phyloP scores from a whole-genome alignment of 371 early-diverging fungal genomes.

The Choanephora cucurbitarum region DNA sequence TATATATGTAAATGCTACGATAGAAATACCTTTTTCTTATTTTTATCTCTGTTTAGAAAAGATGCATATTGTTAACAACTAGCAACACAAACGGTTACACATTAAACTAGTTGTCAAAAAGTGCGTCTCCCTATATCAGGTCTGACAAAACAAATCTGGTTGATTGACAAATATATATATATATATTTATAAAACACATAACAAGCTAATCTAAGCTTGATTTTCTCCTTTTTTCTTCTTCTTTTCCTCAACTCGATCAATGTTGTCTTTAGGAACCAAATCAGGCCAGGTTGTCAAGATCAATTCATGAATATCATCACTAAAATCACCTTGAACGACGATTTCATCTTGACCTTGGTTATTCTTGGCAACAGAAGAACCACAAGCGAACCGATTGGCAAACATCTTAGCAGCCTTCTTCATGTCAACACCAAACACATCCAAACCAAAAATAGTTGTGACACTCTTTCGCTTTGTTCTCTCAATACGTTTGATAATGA shows the following conservation, averaged over 20 bases:
- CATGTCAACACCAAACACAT: slow-evolving; percentile 86
- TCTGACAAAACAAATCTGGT: no score
- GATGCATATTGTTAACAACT: no score
- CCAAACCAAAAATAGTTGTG: slow-evolving; percentile 76
- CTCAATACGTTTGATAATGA: slow-evolving; percentile 81
- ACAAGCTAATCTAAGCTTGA: slow-evolving; percentile 8
- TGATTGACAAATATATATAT: neutral
- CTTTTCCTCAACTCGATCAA: slow-evolving; percentile 67
- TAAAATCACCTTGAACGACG: slow-evolving; percentile 90
- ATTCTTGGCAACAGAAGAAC: slow-evolving; percentile 90
- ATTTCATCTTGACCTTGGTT: slow-evolving; percentile 90
- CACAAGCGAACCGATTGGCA: slow-evolving; percentile 91
- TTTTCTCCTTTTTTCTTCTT: slow-evolving; percentile 51
- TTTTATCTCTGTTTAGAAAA: no score
- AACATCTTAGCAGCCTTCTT: slow-evolving; percentile 94
- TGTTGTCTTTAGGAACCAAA: slow-evolving; percentile 69
- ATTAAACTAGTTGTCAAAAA: no score
- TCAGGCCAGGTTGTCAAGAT: slow-evolving; percentile 64
- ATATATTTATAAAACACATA: neutral
- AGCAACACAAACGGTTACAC: no score
- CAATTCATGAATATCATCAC: slow-evolving; percentile 76
- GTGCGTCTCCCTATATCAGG: no score
- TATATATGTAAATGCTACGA: no score
- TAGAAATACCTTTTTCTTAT: no score
- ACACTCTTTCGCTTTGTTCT: slow-evolving; percentile 91